Evolutionary conservation across 352 stramenopile genomes (phyloP).

Genomic region (Aphanomyces euteiches): DNA sequence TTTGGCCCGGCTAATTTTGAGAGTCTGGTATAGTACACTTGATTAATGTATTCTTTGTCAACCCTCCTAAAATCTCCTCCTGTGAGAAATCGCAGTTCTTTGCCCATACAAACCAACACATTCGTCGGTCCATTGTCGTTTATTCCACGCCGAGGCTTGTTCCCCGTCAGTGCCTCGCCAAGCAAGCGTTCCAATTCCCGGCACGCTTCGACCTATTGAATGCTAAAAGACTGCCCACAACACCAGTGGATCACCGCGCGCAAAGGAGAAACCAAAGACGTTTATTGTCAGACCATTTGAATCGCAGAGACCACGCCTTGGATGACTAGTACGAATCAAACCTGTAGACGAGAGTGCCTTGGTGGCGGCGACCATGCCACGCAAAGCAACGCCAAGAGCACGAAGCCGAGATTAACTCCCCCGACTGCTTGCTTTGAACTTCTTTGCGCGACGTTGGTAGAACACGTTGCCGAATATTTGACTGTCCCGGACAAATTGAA

Average conservation of each 20-base stretch:
- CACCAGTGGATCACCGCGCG: constrained; percentile 88
- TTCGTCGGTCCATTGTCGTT: too few species aligned
- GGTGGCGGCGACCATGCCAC: neutral
- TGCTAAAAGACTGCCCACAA: constrained; percentile 88
- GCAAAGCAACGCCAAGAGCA: neutral
- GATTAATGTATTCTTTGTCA: too few species aligned
- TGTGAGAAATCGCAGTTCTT: too few species aligned
- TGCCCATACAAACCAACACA: too few species aligned
- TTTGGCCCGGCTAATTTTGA: too few species aligned
- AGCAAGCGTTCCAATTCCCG: neutral
- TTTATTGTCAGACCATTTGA: constrained; percentile 64
- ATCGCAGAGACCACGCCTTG: neutral
- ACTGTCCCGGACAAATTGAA: constrained; percentile 52
- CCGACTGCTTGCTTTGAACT: neutral
- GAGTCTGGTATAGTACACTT: too few species aligned
- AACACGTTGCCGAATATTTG: constrained; percentile 59
- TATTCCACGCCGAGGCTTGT: too few species aligned
- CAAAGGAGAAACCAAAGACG: constrained; percentile 81
- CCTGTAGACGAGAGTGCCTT: constrained; percentile 25
- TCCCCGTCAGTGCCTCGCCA: too few species aligned
- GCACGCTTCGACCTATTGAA: constrained; percentile 31
- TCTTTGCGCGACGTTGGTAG: constrained; percentile 43
- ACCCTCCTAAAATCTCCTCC: too few species aligned
- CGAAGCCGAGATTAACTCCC: neutral
- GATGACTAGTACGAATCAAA: constrained; percentile 15